Conservation (phyloP, 176 grass and related monocot species). For the Hsuehochloa calcarea region DNA sequence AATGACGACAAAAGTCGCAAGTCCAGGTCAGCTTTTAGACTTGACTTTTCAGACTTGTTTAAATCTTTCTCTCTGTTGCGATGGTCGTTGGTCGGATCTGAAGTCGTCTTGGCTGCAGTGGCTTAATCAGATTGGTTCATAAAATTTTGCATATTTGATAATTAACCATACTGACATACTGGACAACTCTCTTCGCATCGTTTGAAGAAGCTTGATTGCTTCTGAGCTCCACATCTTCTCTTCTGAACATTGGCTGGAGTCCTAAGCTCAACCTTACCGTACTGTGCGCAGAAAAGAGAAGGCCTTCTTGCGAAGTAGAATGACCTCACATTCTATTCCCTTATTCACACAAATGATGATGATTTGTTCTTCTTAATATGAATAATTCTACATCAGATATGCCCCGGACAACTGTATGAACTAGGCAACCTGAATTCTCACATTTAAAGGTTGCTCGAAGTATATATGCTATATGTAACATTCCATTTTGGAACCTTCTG, state of each 20-base stretch:
- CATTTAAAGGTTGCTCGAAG: not conserved
- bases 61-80: not conserved
- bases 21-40: constrained; percentile 31
- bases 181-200: not conserved
- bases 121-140: not conserved
- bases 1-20: not conserved
- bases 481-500: too few species aligned
- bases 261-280: not conserved
- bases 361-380: not conserved
- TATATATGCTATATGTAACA: too few species aligned
- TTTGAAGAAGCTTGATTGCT: not conserved
- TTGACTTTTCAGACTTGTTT: not conserved
- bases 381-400: not conserved
- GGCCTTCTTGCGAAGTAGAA: not conserved
- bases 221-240: not conserved
- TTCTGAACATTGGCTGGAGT: constrained; percentile 1
- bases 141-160: not conserved
- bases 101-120: not conserved
- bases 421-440: not conserved
- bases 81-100: not conserved
- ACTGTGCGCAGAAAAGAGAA: not conserved
- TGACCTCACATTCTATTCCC: not conserved
- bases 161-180: not conserved
- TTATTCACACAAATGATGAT: not conserved
- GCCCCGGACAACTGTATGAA: not conserved